phyloP scores from a whole-genome alignment of 768 basidiomycete species.

The Panaeolus papilionaceus region DNA sequence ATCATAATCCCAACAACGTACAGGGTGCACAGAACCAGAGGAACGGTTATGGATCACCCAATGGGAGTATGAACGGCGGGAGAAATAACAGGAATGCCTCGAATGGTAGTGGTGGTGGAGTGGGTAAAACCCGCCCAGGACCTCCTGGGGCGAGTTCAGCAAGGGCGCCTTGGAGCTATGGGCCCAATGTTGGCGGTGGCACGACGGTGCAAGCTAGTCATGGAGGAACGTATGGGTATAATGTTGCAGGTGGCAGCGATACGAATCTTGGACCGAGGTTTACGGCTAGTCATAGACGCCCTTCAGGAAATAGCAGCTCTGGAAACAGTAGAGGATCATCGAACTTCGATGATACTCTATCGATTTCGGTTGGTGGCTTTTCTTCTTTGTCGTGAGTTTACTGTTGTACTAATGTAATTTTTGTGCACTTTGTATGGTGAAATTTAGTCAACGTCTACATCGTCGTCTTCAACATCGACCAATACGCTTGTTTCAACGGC shows the following conservation, averaged over 20 bases:
- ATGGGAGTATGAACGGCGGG: constrained; percentile 37
- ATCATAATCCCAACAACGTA: constrained; percentile 21
- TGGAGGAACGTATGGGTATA: constrained; percentile 34
- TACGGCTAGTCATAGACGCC: constrained; percentile 50
- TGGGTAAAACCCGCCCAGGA: constrained; percentile 21
- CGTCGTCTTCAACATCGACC: constrained; percentile 80
- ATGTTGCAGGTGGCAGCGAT: constrained; percentile 15
- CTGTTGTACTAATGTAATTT: constrained; percentile 17
- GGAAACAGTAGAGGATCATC: constrained; percentile 62
- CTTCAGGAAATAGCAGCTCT: constrained; percentile 56
- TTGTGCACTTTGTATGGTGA: constrained; percentile 18
- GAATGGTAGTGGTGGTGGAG: constrained; percentile 29
- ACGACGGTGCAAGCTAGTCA: constrained; percentile 32
- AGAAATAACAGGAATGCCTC: constrained; percentile 37
- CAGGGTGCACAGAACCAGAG: constrained; percentile 21
- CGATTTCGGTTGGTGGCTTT: constrained; percentile 67
- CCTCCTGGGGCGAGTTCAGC: constrained; percentile 42
- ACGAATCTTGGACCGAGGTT: constrained; percentile 67
- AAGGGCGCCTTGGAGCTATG: constrained; percentile 72
- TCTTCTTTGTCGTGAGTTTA: constrained; percentile 15
- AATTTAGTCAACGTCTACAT: constrained; percentile 72
- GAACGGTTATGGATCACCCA: constrained; percentile 26
- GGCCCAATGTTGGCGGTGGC: constrained; percentile 61
- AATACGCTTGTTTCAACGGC: constrained; percentile 65
- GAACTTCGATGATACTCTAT: constrained; percentile 75